Percentiles rank a stretch among this genome's conserved stretches.
Conservation (phyloP, 2,329 filamentous ascomycete genomes). For the Aspergillus tubingensis region DNA sequence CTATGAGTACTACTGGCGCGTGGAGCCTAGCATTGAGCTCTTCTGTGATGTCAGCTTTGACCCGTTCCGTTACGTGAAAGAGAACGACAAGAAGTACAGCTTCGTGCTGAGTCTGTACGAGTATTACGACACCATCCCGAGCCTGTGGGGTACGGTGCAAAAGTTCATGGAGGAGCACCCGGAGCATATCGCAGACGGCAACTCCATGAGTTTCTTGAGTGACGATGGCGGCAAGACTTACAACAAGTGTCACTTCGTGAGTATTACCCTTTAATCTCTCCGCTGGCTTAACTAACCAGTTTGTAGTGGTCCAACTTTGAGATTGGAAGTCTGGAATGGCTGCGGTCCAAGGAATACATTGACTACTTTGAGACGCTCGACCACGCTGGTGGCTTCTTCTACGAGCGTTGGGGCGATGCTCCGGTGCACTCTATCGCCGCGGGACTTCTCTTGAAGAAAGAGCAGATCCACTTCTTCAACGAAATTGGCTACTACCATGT, state of each 20-base stretch:
- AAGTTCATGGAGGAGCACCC: slow-evolving; percentile 90
- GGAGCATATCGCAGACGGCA: slow-evolving; percentile 79
- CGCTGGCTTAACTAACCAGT: slow-evolving; percentile 18
- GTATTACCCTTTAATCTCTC: slow-evolving; percentile 36
- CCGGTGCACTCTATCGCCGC: slow-evolving; percentile 98
- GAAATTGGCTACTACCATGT: slow-evolving; percentile 98
- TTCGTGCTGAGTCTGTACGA: slow-evolving; percentile 95
- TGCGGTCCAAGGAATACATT: slow-evolving; percentile 82
- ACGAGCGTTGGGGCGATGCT: slow-evolving; percentile 97
- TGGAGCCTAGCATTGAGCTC: slow-evolving; percentile 94
- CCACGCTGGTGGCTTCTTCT: slow-evolving; percentile 93
- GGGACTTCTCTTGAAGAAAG: slow-evolving; percentile 80
- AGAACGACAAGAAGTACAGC: slow-evolving; percentile 97
- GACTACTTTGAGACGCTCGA: slow-evolving; percentile 92
- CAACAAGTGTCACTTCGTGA: slow-evolving; percentile 95
- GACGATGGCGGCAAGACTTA: slow-evolving; percentile 90
- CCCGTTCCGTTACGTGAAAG: slow-evolving; percentile 93
- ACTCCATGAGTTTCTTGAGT: slow-evolving; percentile 88
- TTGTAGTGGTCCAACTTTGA: slow-evolving; percentile 97
- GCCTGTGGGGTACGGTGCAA: slow-evolving; percentile 92
- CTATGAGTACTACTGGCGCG: slow-evolving; percentile 99
- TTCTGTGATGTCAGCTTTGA: slow-evolving; percentile 96
- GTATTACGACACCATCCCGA: slow-evolving; percentile 94
- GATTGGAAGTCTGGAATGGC: slow-evolving; percentile 90
- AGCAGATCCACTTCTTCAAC: slow-evolving; percentile 97